Evolutionary conservation across 1,284 basidiomycete genomes (phyloP), one percentile per base, ranked within the genome.

Genomic region (Chalciporus piperatoides): DNA sequence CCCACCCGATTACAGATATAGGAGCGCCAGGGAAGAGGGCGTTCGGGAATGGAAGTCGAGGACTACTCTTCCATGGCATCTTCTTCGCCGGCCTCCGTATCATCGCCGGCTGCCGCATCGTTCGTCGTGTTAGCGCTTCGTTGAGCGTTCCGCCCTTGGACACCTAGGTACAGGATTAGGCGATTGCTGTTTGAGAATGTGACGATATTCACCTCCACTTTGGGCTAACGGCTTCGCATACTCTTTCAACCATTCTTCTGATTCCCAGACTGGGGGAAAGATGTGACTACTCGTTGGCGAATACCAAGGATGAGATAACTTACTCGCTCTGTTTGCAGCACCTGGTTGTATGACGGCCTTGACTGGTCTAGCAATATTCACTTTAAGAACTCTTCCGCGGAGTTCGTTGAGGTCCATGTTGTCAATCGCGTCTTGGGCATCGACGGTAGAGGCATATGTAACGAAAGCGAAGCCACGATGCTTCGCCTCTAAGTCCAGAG

Each of bases 381-480:
- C 87, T 64, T 86, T 87, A 53, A 91, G 67, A 21, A 90, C 85
- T 48, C 78, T 79, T 27, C 85, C 87, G 19, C 74, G 73, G 28
- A 90, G 69, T 63, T 90, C 89, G 59, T 91, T 91, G 62, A 90
- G 72, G 65, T 91, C 89, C 88, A 91, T 91, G 68, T 91, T 91
- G 72, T 91, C 89, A 55, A 91, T 91, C 40, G 88, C 88, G 65
- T 90, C 89, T 63, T 88, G 87, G 9, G 89, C 89, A 66, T 91
- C 88, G 23, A 76, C 77, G n/a, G 85, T 60, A 2, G 87, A 86
- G 6, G 79, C 70, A 61, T 79, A 91, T 9, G 89, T 90, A 41
- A 91, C 80, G 59, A 91, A 91, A 2, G 82, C 88, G 66, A 89
- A 91, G 14, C 88, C 88, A 45, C 89, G 82, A 65, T 91, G 89